phyloP scores from a whole-genome alignment of 352 stramenopile species.

The Globisporangium emineosum region DNA sequence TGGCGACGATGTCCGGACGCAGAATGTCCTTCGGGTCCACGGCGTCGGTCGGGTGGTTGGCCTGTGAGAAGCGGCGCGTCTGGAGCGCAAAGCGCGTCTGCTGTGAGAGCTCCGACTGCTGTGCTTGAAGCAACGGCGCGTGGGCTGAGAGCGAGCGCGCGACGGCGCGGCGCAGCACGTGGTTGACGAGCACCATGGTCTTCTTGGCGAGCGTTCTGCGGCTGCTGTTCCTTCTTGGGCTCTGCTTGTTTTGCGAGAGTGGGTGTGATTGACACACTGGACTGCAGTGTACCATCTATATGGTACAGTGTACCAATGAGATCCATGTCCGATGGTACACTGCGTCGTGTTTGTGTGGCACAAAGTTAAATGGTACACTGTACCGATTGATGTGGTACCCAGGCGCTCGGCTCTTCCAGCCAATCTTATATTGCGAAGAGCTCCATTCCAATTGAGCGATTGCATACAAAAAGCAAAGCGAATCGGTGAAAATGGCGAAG shows the following conservation, averaged over 20 bases:
- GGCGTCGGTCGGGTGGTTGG: conserved; percentile 20
- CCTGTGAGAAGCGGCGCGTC: conserved; percentile 41
- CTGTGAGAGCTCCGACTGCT: neutral
- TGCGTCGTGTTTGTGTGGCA: neutral
- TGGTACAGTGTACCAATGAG: conserved; percentile 7
- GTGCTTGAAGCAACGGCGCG: neutral
- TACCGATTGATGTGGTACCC: conserved; percentile 2
- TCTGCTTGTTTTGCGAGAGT: neutral
- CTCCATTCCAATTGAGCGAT: neutral
- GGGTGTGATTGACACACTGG: neutral
- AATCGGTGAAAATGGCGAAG: conserved; percentile 30
- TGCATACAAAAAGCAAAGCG: neutral
- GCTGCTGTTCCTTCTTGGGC: neutral
- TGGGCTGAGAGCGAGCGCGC: conserved; percentile 14
- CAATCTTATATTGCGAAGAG: conserved; percentile 4
- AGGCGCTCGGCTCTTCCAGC: neutral
- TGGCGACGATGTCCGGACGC: conserved; percentile 39
- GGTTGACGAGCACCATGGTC: conserved; percentile 27
- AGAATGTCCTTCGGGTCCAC: conserved; percentile 52
- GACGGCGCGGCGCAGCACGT: conserved; percentile 28
- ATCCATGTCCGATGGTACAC: neutral
- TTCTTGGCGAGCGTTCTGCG: conserved; percentile 20
- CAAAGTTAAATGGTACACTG: conserved; percentile 6
- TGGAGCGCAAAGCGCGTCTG: conserved; percentile 10
- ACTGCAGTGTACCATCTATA: neutral